A percentile compares a stretch with the other conserved stretches of the same genome.
Conservation (phyloP, 2,329 filamentous ascomycete species). For the Aspergillus sclerotialis region DNA sequence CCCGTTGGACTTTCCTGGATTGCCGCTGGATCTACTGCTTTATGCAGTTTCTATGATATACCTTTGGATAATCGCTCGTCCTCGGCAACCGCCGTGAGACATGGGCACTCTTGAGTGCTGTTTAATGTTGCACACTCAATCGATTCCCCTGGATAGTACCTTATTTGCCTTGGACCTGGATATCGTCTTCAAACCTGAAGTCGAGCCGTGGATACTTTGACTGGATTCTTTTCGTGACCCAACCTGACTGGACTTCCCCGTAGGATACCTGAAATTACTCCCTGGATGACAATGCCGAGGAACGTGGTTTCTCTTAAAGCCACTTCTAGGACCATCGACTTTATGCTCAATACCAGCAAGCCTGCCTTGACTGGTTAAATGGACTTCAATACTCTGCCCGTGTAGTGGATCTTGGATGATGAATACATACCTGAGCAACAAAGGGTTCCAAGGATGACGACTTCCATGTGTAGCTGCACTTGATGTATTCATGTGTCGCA, state of each 20-base stretch:
- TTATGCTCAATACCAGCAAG: neutral
- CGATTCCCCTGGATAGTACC: neutral
- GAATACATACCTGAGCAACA: too few relatives aligned
- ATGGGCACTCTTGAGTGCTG: slow-evolving; percentile 1
- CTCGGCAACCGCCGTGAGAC: slow-evolving; percentile 2
- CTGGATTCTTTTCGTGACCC: neutral
- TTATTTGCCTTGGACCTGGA: neutral
- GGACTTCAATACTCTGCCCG: too few relatives aligned
- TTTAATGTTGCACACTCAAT: slow-evolving; percentile 4
- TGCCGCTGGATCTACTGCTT: neutral
- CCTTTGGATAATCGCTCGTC: neutral
- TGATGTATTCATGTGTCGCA: neutral
- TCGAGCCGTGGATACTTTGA: neutral
- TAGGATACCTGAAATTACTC: neutral
- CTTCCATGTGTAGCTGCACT: neutral
- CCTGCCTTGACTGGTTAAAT: too few relatives aligned
- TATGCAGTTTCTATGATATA: neutral
- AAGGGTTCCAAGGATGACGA: neutral
- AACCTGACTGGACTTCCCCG: slow-evolving; percentile 6
- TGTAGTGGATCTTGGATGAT: too few relatives aligned
- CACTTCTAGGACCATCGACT: too few relatives aligned
- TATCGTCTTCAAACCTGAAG: too few relatives aligned
- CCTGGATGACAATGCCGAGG: neutral
- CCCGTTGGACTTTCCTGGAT: neutral
- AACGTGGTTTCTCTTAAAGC: too few relatives aligned